Base-by-base conservation (phyloP, 805 yeast genomes). In the Wickerhamiella alocasiicola region DNA sequence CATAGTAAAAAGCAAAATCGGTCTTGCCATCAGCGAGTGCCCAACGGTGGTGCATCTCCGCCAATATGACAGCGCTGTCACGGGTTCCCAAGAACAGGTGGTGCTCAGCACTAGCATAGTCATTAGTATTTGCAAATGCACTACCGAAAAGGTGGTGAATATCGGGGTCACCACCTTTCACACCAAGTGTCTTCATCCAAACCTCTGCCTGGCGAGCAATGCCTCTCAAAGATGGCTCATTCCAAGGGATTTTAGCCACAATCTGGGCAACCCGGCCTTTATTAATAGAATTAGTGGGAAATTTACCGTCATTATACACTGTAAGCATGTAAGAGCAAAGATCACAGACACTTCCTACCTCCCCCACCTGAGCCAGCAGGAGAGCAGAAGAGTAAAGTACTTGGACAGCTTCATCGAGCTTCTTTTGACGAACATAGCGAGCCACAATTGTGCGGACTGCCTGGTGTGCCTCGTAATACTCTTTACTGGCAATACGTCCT, bases 381-480 rank as follows among this genome's bases (percentile, higher is more conserved):
- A 72, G 63, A 0, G 93, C 71, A 31, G 88, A 87, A 49, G 76
- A 75, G 51, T 74, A 73, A 24, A 88, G 66, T 43, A 85, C 62
- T 36, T 81, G 85, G 39, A 74, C 68, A 7, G 96, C 94, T 29
- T 79, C 78, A 2, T 61, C 63, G 56, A 70, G 82, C 44, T 78
- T 74, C 45, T 74, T 74, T 18, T 76, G 56, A 47, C 81, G 74
- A 31, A 81, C 78, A 54, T 81, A 80, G 55, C 98, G 69, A 49
- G 85, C 85, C 31, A 82, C 81, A 41, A 88, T 81, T 5, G 97
- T 84, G 54, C 95, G 68, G 39, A 91, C 68, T 0, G 95, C 87
- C 60, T 91, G 97, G 57, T 88, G 95, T 0, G 97, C 97, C 57
- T 91, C 98, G 57, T 88, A 88, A 62, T 70, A 84, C 42, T 85